A percentile compares a stretch with the other conserved stretches of the same genome.
Evolutionary conservation across 352 stramenopile genomes (phyloP).

Genomic region (Stephanocyclus meneghinianus): DNA sequence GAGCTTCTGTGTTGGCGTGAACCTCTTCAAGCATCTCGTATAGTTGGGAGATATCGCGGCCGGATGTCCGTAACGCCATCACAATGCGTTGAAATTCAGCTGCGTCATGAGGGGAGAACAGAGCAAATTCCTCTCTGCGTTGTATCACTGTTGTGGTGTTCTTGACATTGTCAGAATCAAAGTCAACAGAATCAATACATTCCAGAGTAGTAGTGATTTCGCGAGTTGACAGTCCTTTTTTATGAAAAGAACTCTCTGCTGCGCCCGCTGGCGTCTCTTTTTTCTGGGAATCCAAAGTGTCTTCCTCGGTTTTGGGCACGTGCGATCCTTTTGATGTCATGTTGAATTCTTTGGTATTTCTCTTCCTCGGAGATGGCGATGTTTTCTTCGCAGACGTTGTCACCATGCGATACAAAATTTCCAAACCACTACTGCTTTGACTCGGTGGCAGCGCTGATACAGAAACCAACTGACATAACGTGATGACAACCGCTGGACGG

Average conservation of each 20-base stretch:
- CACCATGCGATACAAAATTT: constrained; percentile 13
- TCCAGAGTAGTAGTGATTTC: background rate
- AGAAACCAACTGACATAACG: constrained; percentile 33
- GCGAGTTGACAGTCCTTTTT: too few relatives aligned
- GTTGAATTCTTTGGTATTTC: too few relatives aligned
- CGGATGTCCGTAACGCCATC: constrained; percentile 57
- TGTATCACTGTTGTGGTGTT: background rate
- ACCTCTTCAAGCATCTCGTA: constrained; percentile 65
- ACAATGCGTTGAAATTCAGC: constrained; percentile 77
- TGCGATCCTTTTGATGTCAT: too few relatives aligned
- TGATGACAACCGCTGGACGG: constrained; percentile 9
- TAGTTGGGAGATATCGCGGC: constrained; percentile 52
- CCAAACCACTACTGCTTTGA: constrained; percentile 19
- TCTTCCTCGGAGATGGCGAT: background rate
- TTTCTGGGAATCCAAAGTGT: too few relatives aligned
- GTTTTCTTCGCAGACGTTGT: background rate
- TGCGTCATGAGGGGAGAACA: constrained; percentile 34
- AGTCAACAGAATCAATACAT: background rate
- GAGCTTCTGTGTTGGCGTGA: constrained; percentile 49
- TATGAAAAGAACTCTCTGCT: too few relatives aligned
- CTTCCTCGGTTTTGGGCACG: too few relatives aligned
- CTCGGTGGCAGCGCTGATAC: constrained; percentile 19
- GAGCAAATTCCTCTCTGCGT: constrained; percentile 30
- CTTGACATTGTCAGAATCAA: background rate
- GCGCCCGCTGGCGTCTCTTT: too few relatives aligned